A percentile compares a stretch with the other conserved stretches of the same genome.
Conservation (phyloP, 371 early-diverging fungal genomes). For the Mucor irregularis region DNA sequence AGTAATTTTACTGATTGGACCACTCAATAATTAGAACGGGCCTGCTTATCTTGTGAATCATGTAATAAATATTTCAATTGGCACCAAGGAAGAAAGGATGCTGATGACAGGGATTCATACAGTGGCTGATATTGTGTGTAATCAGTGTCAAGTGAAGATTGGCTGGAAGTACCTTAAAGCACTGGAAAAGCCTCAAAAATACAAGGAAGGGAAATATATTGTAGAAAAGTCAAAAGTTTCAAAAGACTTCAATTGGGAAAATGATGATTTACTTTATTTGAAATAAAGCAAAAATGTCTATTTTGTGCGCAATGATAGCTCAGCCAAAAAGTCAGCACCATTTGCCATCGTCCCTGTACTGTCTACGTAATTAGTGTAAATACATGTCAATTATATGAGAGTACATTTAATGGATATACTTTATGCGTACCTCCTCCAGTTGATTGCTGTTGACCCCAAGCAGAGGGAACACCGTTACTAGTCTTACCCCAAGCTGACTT, state of each 20-base stretch:
- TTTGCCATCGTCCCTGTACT: constrained; percentile 20
- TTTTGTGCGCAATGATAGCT: no score
- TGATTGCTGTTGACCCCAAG: constrained; percentile 21
- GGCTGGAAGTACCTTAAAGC: constrained; percentile 64
- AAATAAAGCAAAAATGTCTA: no score
- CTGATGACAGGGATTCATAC: constrained; percentile 84
- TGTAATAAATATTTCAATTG: constrained; percentile 64
- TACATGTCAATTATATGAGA: no score
- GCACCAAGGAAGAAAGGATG: constrained; percentile 63
- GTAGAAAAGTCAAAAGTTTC: constrained; percentile 56
- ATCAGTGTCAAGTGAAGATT: constrained; percentile 60
- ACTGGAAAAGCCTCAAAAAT: constrained; percentile 69
- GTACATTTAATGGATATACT: neutral
- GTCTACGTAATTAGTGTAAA: neutral
- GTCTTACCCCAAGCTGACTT: constrained; percentile 11
- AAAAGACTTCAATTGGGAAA: constrained; percentile 47
- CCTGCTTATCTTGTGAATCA: constrained; percentile 68
- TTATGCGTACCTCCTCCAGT: neutral
- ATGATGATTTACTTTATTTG: constrained; percentile 1
- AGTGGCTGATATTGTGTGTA: constrained; percentile 76
- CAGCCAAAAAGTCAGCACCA: constrained; percentile 16
- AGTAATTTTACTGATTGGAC: neutral
- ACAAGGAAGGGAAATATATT: constrained; percentile 78
- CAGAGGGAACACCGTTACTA: constrained; percentile 5
- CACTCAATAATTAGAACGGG: no score